Evolutionary conservation across 257 asterid species (phyloP).

Genomic region (Nicotiana attenuata): DNA sequence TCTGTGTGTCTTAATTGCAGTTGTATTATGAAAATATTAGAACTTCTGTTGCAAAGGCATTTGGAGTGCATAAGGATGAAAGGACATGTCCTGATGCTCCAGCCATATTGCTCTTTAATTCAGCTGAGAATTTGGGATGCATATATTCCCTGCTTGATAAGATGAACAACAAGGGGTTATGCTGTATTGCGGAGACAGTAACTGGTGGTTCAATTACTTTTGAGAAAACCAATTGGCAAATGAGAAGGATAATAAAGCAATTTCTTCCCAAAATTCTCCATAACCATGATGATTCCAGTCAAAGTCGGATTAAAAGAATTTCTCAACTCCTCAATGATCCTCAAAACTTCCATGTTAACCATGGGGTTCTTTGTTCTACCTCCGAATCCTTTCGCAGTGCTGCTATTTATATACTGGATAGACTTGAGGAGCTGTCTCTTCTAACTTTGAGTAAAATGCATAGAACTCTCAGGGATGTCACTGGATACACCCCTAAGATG

Average conservation of each 20-base stretch:
- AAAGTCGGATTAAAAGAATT: constrained; percentile 32
- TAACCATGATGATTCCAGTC: constrained; percentile 23
- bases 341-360: constrained; percentile 26
- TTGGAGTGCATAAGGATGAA: constrained; percentile 30
- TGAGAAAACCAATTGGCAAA: constrained; percentile 44
- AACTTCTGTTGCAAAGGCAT: constrained; percentile 45
- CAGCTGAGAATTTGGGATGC: constrained; percentile 25
- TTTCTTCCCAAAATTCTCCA: constrained; percentile 38
- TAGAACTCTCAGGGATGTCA: constrained; percentile 49
- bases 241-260: constrained; percentile 42
- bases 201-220: constrained; percentile 36
- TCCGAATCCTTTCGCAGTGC: constrained; percentile 41
- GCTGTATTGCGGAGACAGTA: constrained; percentile 39
- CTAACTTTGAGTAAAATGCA: constrained; percentile 50
- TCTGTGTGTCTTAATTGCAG: constrained; percentile 29
- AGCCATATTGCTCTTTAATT: constrained; percentile 25
- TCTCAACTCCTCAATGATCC: constrained; percentile 40
- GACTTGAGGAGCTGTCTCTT: constrained; percentile 44
- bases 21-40: constrained; percentile 46
- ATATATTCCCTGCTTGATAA: constrained; percentile 38
- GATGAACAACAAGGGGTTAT: constrained; percentile 64
- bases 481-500: constrained; percentile 40
- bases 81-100: constrained; percentile 17
- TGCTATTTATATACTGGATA: constrained; percentile 45
- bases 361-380: constrained; percentile 18